Percentiles rank a stretch among this genome's conserved stretches.
Evolutionary conservation across 176 grass and related monocot genomes (phyloP).

Genomic region (Zea luxurians): DNA sequence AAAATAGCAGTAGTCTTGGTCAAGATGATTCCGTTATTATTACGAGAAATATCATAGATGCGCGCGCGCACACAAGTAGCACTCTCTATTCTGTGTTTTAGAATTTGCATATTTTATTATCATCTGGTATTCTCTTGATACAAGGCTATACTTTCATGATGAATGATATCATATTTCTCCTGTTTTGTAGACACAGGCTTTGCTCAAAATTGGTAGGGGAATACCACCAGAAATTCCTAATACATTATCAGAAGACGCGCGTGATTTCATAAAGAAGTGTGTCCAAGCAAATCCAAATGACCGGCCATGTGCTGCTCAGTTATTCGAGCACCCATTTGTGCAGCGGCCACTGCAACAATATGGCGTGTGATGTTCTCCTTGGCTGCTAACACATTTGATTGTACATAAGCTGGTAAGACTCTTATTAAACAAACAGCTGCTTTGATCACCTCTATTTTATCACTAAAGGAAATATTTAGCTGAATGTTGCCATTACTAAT

Average conservation of each 20-base stretch:
- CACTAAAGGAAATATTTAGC: background rate
- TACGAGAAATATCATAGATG: too few relatives aligned
- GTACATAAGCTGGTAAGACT: constrained; percentile 45
- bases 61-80: background rate
- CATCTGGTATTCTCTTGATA: constrained; percentile 4
- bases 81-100: background rate
- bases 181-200: constrained; percentile 59
- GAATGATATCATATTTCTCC: constrained; percentile 25
- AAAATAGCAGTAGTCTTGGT: too few relatives aligned
- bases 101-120: background rate
- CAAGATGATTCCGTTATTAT: too few relatives aligned
- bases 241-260: constrained; percentile 62
- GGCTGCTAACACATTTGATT: constrained; percentile 38
- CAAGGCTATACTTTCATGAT: constrained; percentile 6
- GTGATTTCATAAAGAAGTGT: constrained; percentile 77
- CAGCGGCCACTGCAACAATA: constrained; percentile 39
- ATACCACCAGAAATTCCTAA: constrained; percentile 64
- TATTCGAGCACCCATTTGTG: constrained; percentile 84
- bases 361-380: background rate
- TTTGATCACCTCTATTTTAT: background rate
- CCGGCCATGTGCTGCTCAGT: constrained; percentile 62
- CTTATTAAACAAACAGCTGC: background rate
- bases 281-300: constrained; percentile 59
- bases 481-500: constrained; percentile 1
- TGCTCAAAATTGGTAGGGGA: constrained; percentile 79